Percentiles rank a stretch among this genome's conserved stretches.
phyloP scores from a whole-genome alignment of 2,329 filamentous ascomycete genomes.

The Tolypocladium nubicola region DNA sequence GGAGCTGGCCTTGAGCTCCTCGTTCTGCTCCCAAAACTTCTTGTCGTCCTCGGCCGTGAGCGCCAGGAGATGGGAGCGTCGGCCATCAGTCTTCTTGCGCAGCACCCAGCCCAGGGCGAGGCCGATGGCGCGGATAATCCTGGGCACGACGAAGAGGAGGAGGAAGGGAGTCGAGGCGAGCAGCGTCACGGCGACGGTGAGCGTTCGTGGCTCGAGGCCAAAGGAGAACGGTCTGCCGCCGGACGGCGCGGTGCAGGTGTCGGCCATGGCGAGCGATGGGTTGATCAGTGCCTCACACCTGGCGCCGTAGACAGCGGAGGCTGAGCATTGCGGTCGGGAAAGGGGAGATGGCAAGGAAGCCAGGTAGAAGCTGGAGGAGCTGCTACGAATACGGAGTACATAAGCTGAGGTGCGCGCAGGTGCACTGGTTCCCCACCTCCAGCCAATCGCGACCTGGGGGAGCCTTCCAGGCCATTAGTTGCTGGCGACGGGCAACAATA shows the following conservation, averaged over 20 bases:
- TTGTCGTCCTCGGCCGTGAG: conserved; percentile 36
- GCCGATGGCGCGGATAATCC: conserved; percentile 23
- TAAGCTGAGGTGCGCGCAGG: neutral
- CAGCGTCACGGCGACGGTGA: conserved; percentile 14
- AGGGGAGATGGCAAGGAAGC: neutral
- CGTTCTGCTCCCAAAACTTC: conserved; percentile 22
- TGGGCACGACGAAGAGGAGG: conserved; percentile 14
- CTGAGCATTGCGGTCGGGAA: neutral
- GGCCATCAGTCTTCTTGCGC: conserved; percentile 51
- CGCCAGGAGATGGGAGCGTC: conserved; percentile 45
- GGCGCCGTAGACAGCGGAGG: neutral
- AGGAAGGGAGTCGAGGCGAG: conserved; percentile 10
- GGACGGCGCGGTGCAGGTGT: conserved; percentile 17
- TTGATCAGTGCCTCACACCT: neutral
- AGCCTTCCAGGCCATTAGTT: no score
- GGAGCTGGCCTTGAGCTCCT: conserved; percentile 49
- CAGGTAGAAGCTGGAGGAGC: neutral
- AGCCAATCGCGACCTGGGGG: no score
- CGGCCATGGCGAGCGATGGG: conserved; percentile 10
- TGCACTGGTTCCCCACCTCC: neutral
- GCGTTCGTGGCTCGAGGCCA: conserved; percentile 16
- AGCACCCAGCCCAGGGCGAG: conserved; percentile 48
- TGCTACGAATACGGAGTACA: neutral
- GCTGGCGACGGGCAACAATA: no score
- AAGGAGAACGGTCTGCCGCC: conserved; percentile 15